phyloP scores from a whole-genome alignment of 2,329 filamentous ascomycete species.

The Epichloe typhina region DNA sequence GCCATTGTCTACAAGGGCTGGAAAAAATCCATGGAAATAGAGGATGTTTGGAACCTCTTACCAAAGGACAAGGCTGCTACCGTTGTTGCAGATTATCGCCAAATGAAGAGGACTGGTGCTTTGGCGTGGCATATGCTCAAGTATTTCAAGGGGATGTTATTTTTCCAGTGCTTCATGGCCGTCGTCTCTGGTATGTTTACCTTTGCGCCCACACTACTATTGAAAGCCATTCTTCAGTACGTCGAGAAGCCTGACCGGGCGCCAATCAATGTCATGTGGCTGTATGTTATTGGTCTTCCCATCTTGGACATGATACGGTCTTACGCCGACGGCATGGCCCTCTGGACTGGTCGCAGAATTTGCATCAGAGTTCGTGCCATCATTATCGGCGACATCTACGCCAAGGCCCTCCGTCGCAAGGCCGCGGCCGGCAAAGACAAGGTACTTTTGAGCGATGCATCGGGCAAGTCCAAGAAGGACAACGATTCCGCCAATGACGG shows the following conservation, averaged over 20 bases:
- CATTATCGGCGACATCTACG: constrained; percentile 94
- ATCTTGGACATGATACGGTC: constrained; percentile 72
- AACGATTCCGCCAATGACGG: constrained; percentile 23
- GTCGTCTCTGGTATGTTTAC: constrained; percentile 69
- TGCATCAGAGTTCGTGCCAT: constrained; percentile 89
- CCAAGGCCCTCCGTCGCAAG: constrained; percentile 85
- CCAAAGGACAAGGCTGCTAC: constrained; percentile 76
- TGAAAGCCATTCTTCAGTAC: constrained; percentile 86
- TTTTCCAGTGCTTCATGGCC: constrained; percentile 71
- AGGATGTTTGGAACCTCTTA: constrained; percentile 83
- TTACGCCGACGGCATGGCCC: constrained; percentile 67
- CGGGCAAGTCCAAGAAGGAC: constrained; percentile 23
- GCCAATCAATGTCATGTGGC: constrained; percentile 82
- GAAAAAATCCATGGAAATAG: constrained; percentile 69
- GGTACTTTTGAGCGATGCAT: constrained; percentile 45
- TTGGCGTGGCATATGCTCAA: constrained; percentile 69
- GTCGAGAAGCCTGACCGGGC: constrained; percentile 69
- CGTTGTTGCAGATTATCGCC: constrained; percentile 72
- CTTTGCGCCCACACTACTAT: constrained; percentile 79
- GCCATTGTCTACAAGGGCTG: constrained; percentile 81
- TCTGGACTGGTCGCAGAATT: constrained; percentile 90
- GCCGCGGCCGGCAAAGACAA: constrained; percentile 68
- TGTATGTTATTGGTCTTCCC: constrained; percentile 85
- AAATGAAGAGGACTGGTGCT: constrained; percentile 67
- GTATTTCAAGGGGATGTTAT: constrained; percentile 66